These are phyloP conservation scores for Pleurotus salmoneostramineus DNA, from an alignment of 768 basidiomycete species.

Conservation along the genomic window DNA sequence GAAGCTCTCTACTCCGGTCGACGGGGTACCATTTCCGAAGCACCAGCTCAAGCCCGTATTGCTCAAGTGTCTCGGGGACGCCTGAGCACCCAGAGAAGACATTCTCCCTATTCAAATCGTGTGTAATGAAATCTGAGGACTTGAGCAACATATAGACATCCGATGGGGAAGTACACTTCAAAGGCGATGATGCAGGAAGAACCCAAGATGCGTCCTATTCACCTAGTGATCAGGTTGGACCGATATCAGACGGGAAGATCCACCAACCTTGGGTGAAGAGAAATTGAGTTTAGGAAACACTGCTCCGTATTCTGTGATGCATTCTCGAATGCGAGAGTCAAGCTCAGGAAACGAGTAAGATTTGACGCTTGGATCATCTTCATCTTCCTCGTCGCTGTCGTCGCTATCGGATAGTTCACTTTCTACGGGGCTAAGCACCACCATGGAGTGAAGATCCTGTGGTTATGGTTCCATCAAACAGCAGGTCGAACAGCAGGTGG, in stretches of 20 bases:
- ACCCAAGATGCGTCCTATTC: slow-evolving; percentile 91
- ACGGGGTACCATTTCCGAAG: slow-evolving; percentile 89
- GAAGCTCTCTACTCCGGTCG: slow-evolving; percentile 78
- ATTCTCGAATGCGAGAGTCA: slow-evolving; percentile 65
- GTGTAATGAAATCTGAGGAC: slow-evolving; percentile 84
- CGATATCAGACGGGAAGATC: neutral
- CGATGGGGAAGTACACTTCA: slow-evolving; percentile 83
- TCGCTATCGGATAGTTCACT: slow-evolving; percentile 62
- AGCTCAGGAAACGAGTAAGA: slow-evolving; percentile 77
- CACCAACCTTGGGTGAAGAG: slow-evolving; percentile 79
- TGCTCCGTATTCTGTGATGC: slow-evolving; percentile 66
- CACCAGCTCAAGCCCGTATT: slow-evolving; percentile 77
- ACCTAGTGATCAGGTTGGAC: neutral
- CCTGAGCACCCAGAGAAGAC: slow-evolving; percentile 65
- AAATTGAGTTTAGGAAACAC: slow-evolving; percentile 98
- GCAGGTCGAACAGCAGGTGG: neutral
- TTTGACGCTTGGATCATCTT: slow-evolving; percentile 23
- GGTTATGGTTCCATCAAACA: slow-evolving; percentile 2
- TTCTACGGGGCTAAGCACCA: slow-evolving; percentile 15
- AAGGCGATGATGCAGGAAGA: slow-evolving; percentile 74
- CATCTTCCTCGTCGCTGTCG: slow-evolving; percentile 34
- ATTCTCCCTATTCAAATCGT: slow-evolving; percentile 58
- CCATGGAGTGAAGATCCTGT: neutral
- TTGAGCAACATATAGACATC: slow-evolving; percentile 93
- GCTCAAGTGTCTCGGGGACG: neutral